Base-by-base conservation (phyloP, 257 asterid genomes). In the Nicotiana otophora region DNA sequence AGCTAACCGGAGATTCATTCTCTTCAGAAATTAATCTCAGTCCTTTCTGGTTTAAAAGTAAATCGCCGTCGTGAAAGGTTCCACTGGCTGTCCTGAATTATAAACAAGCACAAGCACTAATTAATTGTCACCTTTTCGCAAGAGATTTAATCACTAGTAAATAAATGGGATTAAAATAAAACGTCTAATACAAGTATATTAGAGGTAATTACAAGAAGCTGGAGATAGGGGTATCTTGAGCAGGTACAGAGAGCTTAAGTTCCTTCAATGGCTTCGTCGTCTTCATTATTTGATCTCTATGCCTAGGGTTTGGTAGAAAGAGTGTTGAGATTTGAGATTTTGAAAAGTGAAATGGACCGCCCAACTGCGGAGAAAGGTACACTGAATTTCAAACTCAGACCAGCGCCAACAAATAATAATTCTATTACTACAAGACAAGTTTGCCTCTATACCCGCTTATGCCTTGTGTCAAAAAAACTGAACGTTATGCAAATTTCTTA, bases 11-110 rank as follows among this genome's bases (percentile, higher is more conserved):
- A 79, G 97, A 84, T 86, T 90, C 93, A 60, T 86, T 89, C 77
- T 93, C 97, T 57, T 88, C 92, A 1, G 99, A 92, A 85, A 91
- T 85, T 53, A 96, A 85, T 23, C 98, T 93, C 86, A 96, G 87
- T 53, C 99, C 99, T 85, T 89, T 93, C 81, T 87, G 95, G 82
- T 96, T 96, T 84, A 96, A 87, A 66, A 92, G 88, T 58, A 96
- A 86, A 90, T 92, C 98, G 19, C 99, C 98, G 58, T 96, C 98
- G 79, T 92, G 97, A 89, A 96, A 96, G 12, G 99, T 96, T 81
- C 99, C 98, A 78, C 99, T 96, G 0, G 98, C 97, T 70, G 98
- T 96, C 87, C 99, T 96, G 84, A 86, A 81, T 82, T 85, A n/a
- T 82, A 63, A 54, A 58, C 81, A 69, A 64, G 36, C 5, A 83